phyloP scores from a whole-genome alignment of 306 rosid genomes.

The Sophora flavescens region DNA sequence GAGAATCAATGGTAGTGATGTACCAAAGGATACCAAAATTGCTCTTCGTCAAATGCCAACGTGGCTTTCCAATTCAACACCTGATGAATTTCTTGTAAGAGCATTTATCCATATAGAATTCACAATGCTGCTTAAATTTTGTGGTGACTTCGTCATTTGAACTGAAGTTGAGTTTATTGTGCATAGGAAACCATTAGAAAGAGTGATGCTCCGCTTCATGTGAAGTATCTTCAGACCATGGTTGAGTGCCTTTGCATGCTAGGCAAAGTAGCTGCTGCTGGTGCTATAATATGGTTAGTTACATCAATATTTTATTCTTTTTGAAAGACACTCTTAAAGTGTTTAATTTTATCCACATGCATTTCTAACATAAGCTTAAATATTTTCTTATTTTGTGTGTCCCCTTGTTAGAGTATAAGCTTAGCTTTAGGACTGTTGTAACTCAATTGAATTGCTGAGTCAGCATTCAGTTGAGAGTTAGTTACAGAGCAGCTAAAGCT shows the following conservation, averaged over 20 bases:
- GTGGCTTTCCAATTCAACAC: slow-evolving; percentile 94
- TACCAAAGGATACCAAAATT: slow-evolving; percentile 60
- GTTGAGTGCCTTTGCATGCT: slow-evolving; percentile 98
- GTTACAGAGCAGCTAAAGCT: too few species aligned
- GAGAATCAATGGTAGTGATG: slow-evolving; percentile 71
- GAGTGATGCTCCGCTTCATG: slow-evolving; percentile 88
- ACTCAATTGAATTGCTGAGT: too few species aligned
- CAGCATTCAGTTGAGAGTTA: too few species aligned
- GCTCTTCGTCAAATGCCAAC: slow-evolving; percentile 77
- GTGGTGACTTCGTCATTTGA: slow-evolving; percentile 40
- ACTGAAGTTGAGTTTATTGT: slow-evolving; percentile 51
- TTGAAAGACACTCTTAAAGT: slow-evolving; percentile 31
- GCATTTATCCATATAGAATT: slow-evolving; percentile 32
- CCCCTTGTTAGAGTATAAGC: too few species aligned
- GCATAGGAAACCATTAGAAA: slow-evolving; percentile 86
- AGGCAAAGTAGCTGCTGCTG: slow-evolving; percentile 98
- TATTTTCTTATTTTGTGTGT: neutral
- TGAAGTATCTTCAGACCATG: slow-evolving; percentile 96
- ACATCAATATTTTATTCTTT: slow-evolving; percentile 40
- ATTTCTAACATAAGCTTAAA: slow-evolving; percentile 10
- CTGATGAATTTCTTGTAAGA: slow-evolving; percentile 98
- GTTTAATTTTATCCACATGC: slow-evolving; percentile 25
- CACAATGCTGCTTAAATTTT: slow-evolving; percentile 41
- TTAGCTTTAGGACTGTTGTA: too few species aligned
- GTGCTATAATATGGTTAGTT: slow-evolving; percentile 96